Evolutionary conservation across 73 alveolate genomes (phyloP), one percentile per base, ranked within the genome.

Genomic region (Breviolum minutum): DNA sequence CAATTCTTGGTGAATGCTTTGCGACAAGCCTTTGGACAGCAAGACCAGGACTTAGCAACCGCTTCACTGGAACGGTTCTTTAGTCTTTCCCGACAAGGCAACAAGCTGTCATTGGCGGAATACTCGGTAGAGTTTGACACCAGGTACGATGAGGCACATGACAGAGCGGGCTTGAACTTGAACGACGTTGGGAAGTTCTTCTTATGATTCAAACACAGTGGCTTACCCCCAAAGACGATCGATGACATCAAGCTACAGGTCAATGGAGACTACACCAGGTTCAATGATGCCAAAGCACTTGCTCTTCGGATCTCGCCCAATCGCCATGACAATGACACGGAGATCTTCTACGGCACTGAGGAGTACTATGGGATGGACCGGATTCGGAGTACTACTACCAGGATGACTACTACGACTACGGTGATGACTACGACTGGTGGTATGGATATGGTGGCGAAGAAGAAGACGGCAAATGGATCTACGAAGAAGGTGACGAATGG

Each of bases 211-310:
- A 80, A 80, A 32, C 69, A 48, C 30, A 40, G 68, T 12, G 88
- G 69, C 19, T 19, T 80, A 48, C 40, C 88, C 5, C 13, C 66
- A 8, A 80, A 80, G 30, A 48, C 32, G 19, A 19, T 80, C 30
- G 88, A 80, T 10, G 88, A 80, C 88, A 80, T 80, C 88, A 80
- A 80, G 54, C 66, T 80, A 2, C 88, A 80, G 3, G 68, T 80
- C 22, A 30, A 16, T 0, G 88, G 88, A 13, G 88, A 80, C 88
- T 48, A 80, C 32, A 80, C 64, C 27, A 9, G 88, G 32, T 80
- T 13, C 69, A 27, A 80, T 7, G 88, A 80, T 11, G 64, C 88
- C 30, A 32, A 69, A 11, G 22, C 68, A 8, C 88, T 80, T 3
- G 88, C 88, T 3, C 66, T 80, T 10, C 64, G 88, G 0, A 6